Conservation (phyloP, 305 asterid species). For the Withania somnifera region DNA sequence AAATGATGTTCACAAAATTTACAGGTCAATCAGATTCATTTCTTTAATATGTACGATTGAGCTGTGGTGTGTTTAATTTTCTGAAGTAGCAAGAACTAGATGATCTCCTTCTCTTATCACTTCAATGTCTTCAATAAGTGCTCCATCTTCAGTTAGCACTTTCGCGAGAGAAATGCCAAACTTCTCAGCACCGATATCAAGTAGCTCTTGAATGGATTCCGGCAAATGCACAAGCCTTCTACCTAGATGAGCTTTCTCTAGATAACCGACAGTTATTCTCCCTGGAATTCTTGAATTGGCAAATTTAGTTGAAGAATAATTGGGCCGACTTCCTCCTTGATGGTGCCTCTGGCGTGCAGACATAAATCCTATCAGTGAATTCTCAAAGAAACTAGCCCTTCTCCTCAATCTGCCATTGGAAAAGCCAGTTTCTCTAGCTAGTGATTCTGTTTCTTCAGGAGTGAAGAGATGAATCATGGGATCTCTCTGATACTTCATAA, state of each 20-base stretch:
- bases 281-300: conserved; percentile 11
- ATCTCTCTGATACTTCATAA: conserved; percentile 53
- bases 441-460: conserved; percentile 4
- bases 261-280: conserved; percentile 47
- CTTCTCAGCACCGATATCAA: conserved; percentile 46
- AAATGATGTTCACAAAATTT: not conserved
- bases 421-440: conserved; percentile 5
- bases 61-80: not conserved
- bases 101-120: conserved; percentile 76
- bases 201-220: conserved; percentile 35
- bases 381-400: conserved; percentile 24
- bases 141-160: conserved; percentile 51
- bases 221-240: conserved; percentile 46
- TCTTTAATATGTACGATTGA: not conserved
- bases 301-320: conserved; percentile 10
- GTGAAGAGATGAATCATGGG: conserved; percentile 23
- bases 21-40: not conserved
- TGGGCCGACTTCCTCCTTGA: conserved; percentile 18
- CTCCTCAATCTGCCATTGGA: conserved; percentile 9
- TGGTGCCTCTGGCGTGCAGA: conserved; percentile 32
- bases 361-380: conserved; percentile 70
- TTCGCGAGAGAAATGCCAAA: conserved; percentile 39
- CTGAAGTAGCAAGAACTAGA: conserved; percentile 30
- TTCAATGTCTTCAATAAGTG: conserved; percentile 42
- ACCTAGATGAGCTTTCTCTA: conserved; percentile 23